A percentile compares a stretch with the other conserved stretches of the same genome.
phyloP scores from a whole-genome alignment of 169 alveolate species.

The Cryptosporidium parvum region DNA sequence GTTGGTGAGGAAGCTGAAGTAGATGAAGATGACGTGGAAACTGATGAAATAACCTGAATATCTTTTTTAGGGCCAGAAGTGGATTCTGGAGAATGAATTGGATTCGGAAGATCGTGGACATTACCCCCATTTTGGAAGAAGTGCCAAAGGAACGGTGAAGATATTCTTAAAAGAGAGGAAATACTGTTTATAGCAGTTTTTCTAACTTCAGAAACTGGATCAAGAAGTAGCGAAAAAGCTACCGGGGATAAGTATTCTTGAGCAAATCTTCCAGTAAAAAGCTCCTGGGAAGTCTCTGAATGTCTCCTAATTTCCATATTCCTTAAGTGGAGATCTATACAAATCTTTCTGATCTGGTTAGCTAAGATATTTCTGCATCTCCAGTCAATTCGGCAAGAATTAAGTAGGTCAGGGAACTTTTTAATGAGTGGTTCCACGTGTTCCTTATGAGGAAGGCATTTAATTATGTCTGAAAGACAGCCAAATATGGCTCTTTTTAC shows the following conservation, averaged over 20 bases:
- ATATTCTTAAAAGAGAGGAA: conserved; percentile 61
- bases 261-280: conserved; percentile 51
- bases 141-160: conserved; percentile 72
- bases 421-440: conserved; percentile 26
- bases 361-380: conserved; percentile 68
- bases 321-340: conserved; percentile 39
- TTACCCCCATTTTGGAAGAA: conserved; percentile 72
- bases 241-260: conserved; percentile 65
- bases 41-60: neutral
- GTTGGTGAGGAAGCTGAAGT: neutral
- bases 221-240: conserved; percentile 53
- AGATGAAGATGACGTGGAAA: conserved; percentile 1
- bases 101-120: conserved; percentile 52
- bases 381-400: conserved; percentile 64
- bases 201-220: conserved; percentile 70
- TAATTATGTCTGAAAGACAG: conserved; percentile 64
- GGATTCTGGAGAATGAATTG: conserved; percentile 15
- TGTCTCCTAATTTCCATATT: conserved; percentile 30
- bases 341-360: conserved; percentile 50
- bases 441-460: conserved; percentile 38
- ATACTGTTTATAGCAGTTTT: conserved; percentile 47
- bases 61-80: neutral
- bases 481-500: conserved; percentile 58
- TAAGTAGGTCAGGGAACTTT: conserved; percentile 34
- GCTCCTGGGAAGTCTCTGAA: neutral